Evolutionary conservation across 148 eudicot genomes (phyloP).

Genomic region (Diospyros kaki): DNA sequence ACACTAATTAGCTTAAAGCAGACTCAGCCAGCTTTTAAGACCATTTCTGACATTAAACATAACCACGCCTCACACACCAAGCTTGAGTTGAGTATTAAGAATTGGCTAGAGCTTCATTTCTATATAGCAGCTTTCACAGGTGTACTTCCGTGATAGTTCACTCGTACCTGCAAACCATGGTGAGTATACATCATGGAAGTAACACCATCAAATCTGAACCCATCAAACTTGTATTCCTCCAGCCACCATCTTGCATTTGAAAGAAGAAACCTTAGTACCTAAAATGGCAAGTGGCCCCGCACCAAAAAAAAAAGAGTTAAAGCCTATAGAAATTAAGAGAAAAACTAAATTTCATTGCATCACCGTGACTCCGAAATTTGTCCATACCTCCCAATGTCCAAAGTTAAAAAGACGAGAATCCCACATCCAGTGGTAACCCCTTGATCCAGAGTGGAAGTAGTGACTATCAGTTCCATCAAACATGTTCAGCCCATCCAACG

Average conservation of each 20-base stretch:
- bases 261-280: constrained; percentile 91
- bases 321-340: too few species aligned
- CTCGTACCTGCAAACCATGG: constrained; percentile 83
- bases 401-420: constrained; percentile 96
- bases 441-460: constrained; percentile 93
- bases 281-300: constrained; percentile 10
- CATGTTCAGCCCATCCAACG: constrained; percentile 91
- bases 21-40: background rate
- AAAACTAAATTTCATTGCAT: background rate
- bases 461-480: constrained; percentile 96
- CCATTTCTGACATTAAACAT: background rate
- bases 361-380: background rate
- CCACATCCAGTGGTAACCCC: constrained; percentile 99
- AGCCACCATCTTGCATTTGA: constrained; percentile 99
- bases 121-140: background rate
- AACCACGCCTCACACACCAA: background rate
- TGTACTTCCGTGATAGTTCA: background rate
- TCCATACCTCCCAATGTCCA: constrained; percentile 91
- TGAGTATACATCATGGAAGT: constrained; percentile 99
- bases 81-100: background rate
- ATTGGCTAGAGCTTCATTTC: background rate
- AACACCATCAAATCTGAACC: constrained; percentile 98
- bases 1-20: background rate
- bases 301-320: too few species aligned
- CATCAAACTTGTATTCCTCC: constrained; percentile 97